Percentiles rank a stretch among this genome's conserved stretches.
Conservation (phyloP, 2,329 filamentous ascomycete genomes). For the Cryphonectria naterciae region DNA sequence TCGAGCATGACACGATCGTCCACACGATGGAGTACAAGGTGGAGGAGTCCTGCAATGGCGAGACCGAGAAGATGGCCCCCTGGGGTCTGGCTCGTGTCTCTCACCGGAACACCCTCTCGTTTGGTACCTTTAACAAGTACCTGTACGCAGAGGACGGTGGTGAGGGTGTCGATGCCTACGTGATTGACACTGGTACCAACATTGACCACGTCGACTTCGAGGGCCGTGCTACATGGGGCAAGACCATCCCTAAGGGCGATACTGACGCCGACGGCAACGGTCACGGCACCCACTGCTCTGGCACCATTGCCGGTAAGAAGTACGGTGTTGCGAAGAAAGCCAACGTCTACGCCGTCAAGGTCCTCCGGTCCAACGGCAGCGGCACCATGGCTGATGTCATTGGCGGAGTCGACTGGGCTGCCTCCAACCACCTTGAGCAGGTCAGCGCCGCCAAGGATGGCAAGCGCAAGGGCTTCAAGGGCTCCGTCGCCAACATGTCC, state of each 20-base stretch:
- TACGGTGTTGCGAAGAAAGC: conserved; percentile 99
- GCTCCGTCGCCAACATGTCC: conserved; percentile 98
- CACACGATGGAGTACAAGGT: conserved; percentile 68
- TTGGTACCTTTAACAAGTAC: conserved; percentile 98
- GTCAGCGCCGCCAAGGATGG: conserved; percentile 79
- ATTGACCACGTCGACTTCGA: conserved; percentile 94
- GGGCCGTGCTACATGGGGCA: conserved; percentile 93
- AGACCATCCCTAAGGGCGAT: conserved; percentile 88
- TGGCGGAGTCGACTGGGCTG: conserved; percentile 96
- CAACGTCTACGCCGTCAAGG: conserved; percentile 95
- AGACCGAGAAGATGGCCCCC: conserved; percentile 89
- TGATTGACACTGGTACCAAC: conserved; percentile 98
- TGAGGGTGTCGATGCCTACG: conserved; percentile 97
- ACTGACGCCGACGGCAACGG: conserved; percentile 93
- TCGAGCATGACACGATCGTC: conserved; percentile 93
- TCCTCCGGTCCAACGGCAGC: conserved; percentile 94
- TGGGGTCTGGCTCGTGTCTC: conserved; percentile 99
- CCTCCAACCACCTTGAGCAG: conserved; percentile 75
- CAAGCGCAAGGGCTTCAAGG: conserved; percentile 97
- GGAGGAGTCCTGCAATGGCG: conserved; percentile 52
- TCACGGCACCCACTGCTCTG: conserved; percentile 98
- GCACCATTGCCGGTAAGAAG: conserved; percentile 96
- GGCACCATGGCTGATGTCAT: conserved; percentile 99
- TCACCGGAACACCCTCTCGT: conserved; percentile 83
- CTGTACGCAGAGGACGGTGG: conserved; percentile 87